These are phyloP conservation scores for Phanerochaete carnosa DNA, from an alignment of 768 basidiomycete genomes.

Conservation along the genomic window DNA sequence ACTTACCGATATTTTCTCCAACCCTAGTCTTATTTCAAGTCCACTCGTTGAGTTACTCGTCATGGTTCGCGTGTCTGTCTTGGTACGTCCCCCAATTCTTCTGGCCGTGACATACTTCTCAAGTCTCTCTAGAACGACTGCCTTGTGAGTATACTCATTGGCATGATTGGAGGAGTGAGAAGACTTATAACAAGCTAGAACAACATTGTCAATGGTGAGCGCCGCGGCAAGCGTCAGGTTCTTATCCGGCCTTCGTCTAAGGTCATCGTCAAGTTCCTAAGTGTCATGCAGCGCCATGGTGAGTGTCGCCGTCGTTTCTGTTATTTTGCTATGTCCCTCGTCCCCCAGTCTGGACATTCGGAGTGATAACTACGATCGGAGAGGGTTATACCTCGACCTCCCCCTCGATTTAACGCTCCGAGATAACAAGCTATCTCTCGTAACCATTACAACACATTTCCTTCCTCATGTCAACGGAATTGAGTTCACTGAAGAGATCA, in stretches of 20 bases:
- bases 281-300: constrained; percentile 99
- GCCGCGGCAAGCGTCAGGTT: constrained; percentile 99
- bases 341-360: constrained; percentile 34
- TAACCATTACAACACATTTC: constrained; percentile 61
- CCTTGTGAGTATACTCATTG: constrained; percentile 32
- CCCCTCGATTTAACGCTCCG: constrained; percentile 84
- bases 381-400: constrained; percentile 55
- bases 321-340: constrained; percentile 5
- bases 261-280: constrained; percentile 96
- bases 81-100: constrained; percentile 38
- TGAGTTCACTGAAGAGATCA: constrained; percentile 58
- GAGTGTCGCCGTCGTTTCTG: constrained; percentile 4
- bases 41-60: constrained; percentile 25
- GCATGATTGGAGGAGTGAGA: too few relatives aligned
- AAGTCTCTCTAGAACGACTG: constrained; percentile 54
- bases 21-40: constrained; percentile 25
- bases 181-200: too few relatives aligned
- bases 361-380: constrained; percentile 86
- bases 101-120: not conserved
- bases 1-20: constrained; percentile 30
- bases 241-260: constrained; percentile 96
- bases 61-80: constrained; percentile 89
- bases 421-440: constrained; percentile 51
- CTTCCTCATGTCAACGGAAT: constrained; percentile 27
- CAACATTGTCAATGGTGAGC: constrained; percentile 99